Conservation (phyloP, 2,329 filamentous ascomycete genomes). For the Talaromyces funiculosus region DNA sequence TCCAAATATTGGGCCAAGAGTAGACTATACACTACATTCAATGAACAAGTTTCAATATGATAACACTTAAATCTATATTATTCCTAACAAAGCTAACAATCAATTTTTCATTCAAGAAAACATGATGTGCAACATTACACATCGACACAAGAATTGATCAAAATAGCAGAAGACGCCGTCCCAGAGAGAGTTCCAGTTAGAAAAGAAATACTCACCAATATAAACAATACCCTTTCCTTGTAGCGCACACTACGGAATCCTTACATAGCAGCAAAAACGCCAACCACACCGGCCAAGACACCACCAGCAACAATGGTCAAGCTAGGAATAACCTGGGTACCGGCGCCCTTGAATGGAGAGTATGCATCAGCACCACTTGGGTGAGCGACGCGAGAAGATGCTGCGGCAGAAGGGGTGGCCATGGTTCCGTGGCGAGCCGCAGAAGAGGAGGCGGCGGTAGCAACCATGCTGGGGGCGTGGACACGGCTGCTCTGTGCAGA, state of each 20-base stretch:
- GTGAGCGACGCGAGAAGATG: background rate
- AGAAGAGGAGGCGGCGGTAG: conserved; percentile 5
- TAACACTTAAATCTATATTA: background rate
- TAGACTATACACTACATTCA: background rate
- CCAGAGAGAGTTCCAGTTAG: background rate
- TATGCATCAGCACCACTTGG: conserved; percentile 9
- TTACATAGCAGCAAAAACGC: conserved; percentile 10
- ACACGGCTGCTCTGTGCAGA: conserved; percentile 5
- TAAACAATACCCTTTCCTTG: background rate
- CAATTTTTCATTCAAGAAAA: background rate
- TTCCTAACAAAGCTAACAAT: background rate
- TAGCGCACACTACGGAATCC: background rate
- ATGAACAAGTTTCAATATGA: too few relatives aligned
- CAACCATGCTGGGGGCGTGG: conserved; percentile 1
- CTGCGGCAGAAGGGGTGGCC: background rate
- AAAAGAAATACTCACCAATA: background rate
- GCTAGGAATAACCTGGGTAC: conserved; percentile 7
- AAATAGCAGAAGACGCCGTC: background rate
- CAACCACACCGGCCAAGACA: conserved; percentile 10
- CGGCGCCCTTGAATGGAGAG: conserved; percentile 9
- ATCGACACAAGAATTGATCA: background rate
- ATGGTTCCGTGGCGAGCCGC: background rate
- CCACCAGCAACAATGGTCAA: conserved; percentile 7
- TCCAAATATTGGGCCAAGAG: background rate
- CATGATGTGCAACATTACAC: background rate